These are phyloP conservation scores for Ormosia semicastrata DNA, from an alignment of 306 rosid species.

Conservation along the genomic window DNA sequence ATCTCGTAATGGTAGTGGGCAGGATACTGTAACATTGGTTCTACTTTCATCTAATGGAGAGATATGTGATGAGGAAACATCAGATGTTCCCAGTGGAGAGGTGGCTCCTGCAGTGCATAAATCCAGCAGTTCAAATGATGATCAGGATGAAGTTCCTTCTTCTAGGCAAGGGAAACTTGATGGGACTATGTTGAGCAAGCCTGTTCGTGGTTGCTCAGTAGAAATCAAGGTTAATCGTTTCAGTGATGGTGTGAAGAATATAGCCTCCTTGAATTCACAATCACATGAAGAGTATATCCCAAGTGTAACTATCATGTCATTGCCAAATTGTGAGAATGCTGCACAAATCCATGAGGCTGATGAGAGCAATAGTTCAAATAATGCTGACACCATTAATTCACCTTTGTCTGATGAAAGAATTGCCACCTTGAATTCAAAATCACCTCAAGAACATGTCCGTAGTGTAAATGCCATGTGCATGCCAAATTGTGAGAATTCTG, in stretches of 20 bases:
- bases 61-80: constrained; percentile 16
- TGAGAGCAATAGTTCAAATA: constrained; percentile 11
- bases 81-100: constrained; percentile 30
- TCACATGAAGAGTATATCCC: constrained; percentile 34
- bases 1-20: not conserved
- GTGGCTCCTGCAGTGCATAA: not conserved
- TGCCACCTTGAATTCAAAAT: constrained; percentile 16
- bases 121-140: constrained; percentile 17
- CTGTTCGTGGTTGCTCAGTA: not conserved
- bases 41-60: constrained; percentile 21
- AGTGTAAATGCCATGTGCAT: not conserved
- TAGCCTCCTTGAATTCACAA: constrained; percentile 20
- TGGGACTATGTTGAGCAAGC: not conserved
- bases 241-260: not conserved
- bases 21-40: not conserved
- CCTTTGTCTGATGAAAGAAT: constrained; percentile 27
- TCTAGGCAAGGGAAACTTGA: not conserved
- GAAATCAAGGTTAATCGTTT: constrained; percentile 13
- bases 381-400: constrained; percentile 9
- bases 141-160: constrained; percentile 12
- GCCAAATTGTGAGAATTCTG: not conserved
- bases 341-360: constrained; percentile 14
- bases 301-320: not conserved
- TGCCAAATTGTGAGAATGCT: constrained; percentile 16
- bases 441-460: constrained; percentile 34